These are phyloP conservation scores for Aspergillus sp. DNA, from an alignment of 2,329 filamentous ascomycete species.

Conservation along the genomic window DNA sequence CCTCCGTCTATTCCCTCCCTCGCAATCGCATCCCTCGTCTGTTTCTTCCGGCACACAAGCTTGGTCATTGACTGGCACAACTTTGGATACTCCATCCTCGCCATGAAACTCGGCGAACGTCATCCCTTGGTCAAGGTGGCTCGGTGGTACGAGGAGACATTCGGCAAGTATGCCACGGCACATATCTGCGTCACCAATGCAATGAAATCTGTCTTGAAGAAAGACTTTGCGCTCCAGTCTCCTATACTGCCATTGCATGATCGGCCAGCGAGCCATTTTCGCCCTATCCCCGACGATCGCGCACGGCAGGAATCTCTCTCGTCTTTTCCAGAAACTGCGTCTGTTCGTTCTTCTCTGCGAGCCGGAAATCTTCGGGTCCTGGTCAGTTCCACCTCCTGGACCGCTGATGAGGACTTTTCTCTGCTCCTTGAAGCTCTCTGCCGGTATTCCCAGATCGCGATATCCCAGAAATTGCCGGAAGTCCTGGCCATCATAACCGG, in stretches of 20 bases:
- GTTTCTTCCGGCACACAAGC: conserved; percentile 66
- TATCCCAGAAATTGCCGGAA: conserved; percentile 45
- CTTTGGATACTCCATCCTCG: conserved; percentile 91
- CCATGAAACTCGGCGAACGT: conserved; percentile 49
- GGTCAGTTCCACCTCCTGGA: conserved; percentile 95
- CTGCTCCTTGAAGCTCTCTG: conserved; percentile 76
- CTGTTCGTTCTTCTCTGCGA: conserved; percentile 51
- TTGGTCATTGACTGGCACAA: conserved; percentile 98
- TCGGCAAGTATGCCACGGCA: conserved; percentile 59
- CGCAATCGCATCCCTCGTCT: conserved; percentile 61
- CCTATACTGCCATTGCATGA: conserved; percentile 72
- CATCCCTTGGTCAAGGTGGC: conserved; percentile 74
- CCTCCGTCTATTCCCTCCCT: conserved; percentile 91
- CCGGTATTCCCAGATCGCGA: conserved; percentile 53
- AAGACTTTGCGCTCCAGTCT: conserved; percentile 55
- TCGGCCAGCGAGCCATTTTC: conserved; percentile 73
- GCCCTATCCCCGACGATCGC: conserved; percentile 49
- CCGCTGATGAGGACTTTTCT: conserved; percentile 88
- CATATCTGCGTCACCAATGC: conserved; percentile 85
- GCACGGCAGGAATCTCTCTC: conserved; percentile 53
- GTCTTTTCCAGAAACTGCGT: conserved; percentile 54
- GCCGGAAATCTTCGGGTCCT: conserved; percentile 56
- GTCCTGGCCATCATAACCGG: conserved; percentile 90
- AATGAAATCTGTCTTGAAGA: conserved; percentile 66
- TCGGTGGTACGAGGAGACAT: conserved; percentile 63